Evolutionary conservation across 1,284 basidiomycete species (phyloP), one percentile per base, ranked within the genome.

Genomic region (Chalciporus sp.): DNA sequence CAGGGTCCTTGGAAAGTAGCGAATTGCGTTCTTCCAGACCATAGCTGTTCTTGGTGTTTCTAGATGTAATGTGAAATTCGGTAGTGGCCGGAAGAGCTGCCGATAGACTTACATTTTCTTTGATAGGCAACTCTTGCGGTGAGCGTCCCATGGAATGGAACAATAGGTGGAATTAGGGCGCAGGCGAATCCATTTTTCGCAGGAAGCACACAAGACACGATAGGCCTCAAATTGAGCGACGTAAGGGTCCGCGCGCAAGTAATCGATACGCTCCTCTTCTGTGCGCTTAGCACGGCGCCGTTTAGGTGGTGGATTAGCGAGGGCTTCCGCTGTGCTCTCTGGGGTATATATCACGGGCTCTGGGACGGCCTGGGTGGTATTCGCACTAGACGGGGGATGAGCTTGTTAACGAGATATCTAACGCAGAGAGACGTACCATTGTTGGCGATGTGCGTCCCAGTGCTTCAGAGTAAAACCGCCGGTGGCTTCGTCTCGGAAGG

Each of bases 101-200:
- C 28, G 45, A 57, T 51, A 37, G 23, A 66, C 77, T 67, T 59
- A 86, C 85, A 81, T 78, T 68, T 85, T 86, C 72, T 87, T 90
- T 2, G 85, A 82, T 47, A 91, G 71, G 68, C 88, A 90, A 64
- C 85, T 88, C 72, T 82, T 83, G 49, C 88, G 74, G 64, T 91
- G 88, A 10, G 86, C 88, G 62, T 90, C 88, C 88, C 89, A 91
- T 0, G 88, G 88, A 54, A 90, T 90, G n/a, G 84, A 86, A 67
- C 88, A 91, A 63, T 89, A 91, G 0, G 88, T 90, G 50, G 87
- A 90, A 67, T 91, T 91, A 41, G 88, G 88, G 14, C 88, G 78
- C 17, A 91, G 74, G 33, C 88, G 80, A 59, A 91, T 90, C 88
- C 88, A 91, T 66, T 89, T 90, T 69, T 89, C 83, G 70, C 88